Conservation (phyloP, 768 basidiomycete species). For the Termitomyces sp. region DNA sequence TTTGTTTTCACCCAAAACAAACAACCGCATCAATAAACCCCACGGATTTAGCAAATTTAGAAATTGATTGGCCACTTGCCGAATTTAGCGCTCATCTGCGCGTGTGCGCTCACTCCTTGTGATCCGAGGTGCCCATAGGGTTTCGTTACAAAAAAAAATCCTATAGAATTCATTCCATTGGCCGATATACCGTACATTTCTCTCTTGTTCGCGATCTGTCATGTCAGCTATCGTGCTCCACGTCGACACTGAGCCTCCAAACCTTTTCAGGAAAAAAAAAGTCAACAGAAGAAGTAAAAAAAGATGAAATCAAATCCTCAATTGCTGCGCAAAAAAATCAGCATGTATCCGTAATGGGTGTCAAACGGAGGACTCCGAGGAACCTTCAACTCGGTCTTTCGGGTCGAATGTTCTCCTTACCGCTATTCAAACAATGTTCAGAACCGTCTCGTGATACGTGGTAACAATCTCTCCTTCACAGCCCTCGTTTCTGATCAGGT, state of each 20-base stretch:
- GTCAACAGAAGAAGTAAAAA: background rate
- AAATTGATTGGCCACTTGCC: background rate
- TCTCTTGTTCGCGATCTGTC: background rate
- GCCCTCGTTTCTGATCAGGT: background rate
- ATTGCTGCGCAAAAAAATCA: background rate
- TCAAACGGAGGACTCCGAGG: background rate
- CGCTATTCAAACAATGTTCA: background rate
- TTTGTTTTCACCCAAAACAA: background rate
- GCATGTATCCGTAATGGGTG: background rate
- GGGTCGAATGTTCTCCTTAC: background rate
- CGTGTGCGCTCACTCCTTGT: slow-evolving; percentile 11
- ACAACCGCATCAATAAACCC: background rate
- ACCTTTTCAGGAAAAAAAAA: background rate
- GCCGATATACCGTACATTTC: background rate
- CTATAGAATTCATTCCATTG: background rate
- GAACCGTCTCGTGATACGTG: background rate
- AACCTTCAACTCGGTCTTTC: too few species aligned
- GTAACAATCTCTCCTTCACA: background rate
- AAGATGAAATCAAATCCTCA: background rate
- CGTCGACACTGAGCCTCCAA: background rate
- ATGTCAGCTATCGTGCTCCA: background rate
- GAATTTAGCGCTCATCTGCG: background rate
- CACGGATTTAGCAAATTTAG: background rate
- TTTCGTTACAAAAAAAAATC: slow-evolving; percentile 6
- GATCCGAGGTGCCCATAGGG: slow-evolving; percentile 9